Evolutionary conservation across 2,329 filamentous ascomycete species (phyloP).

Genomic region (Colletotrichum zoysiae): DNA sequence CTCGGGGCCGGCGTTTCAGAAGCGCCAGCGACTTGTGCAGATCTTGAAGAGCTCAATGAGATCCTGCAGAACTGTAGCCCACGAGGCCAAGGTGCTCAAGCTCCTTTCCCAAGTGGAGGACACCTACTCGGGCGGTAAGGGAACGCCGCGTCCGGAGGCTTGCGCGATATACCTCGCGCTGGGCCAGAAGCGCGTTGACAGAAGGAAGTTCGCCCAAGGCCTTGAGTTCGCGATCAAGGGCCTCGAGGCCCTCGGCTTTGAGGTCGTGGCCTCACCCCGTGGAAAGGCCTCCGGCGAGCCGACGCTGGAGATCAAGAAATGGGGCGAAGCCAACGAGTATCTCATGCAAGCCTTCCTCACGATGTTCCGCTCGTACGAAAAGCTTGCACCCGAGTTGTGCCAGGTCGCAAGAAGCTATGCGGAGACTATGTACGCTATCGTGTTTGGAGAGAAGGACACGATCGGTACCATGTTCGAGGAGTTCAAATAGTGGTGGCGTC

Average conservation of each 20-base stretch:
- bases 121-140: slow-evolving; percentile 39
- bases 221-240: slow-evolving; percentile 44
- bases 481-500: neutral
- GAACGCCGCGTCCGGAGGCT: slow-evolving; percentile 41
- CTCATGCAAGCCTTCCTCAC: slow-evolving; percentile 38
- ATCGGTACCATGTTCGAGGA: neutral
- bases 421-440: slow-evolving; percentile 44
- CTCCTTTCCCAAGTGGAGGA: slow-evolving; percentile 45
- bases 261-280: slow-evolving; percentile 40
- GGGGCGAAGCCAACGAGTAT: slow-evolving; percentile 43
- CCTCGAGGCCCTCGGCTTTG: slow-evolving; percentile 47
- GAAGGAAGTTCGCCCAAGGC: slow-evolving; percentile 24
- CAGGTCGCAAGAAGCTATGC: slow-evolving; percentile 42
- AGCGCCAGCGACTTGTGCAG: slow-evolving; percentile 38
- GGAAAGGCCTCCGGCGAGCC: slow-evolving; percentile 5
- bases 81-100: slow-evolving; percentile 23
- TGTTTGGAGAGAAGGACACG: slow-evolving; percentile 45
- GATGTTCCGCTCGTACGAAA: slow-evolving; percentile 42
- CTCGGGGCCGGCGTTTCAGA: slow-evolving; percentile 22
- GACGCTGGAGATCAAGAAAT: slow-evolving; percentile 43
- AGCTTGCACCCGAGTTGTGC: slow-evolving; percentile 45
- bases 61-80: neutral
- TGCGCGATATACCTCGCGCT: slow-evolving; percentile 44
- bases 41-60: neutral
- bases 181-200: slow-evolving; percentile 1